These are phyloP conservation scores for Xanthoconium stramineum DNA, from an alignment of 768 basidiomycete species.

Conservation along the genomic window DNA sequence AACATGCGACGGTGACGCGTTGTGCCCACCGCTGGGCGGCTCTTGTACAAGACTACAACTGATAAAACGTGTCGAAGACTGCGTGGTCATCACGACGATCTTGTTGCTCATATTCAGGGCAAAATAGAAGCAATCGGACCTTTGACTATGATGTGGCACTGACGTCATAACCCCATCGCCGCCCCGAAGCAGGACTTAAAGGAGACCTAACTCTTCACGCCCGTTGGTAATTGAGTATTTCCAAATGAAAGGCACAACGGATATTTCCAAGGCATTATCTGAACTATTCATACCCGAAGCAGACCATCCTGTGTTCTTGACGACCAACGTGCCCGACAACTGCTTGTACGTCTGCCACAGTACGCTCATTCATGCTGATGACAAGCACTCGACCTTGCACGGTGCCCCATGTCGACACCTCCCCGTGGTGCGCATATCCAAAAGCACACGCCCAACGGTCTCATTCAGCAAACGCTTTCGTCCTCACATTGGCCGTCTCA, in stretches of 20 bases:
- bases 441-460: constrained; percentile 40
- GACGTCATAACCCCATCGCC: constrained; percentile 49
- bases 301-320: constrained; percentile 24
- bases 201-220: constrained; percentile 42
- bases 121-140: constrained; percentile 20
- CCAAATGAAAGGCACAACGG: constrained; percentile 42
- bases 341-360: constrained; percentile 17
- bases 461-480: constrained; percentile 39
- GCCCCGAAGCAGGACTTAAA: constrained; percentile 50
- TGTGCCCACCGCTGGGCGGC: background rate
- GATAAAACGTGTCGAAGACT: constrained; percentile 14
- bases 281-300: background rate
- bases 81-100: constrained; percentile 34
- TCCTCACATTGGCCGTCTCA: constrained; percentile 34
- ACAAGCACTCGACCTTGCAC: constrained; percentile 20
- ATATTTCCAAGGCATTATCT: constrained; percentile 47
- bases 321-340: constrained; percentile 23
- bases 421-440: constrained; percentile 30
- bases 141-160: constrained; percentile 38
- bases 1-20: constrained; percentile 10
- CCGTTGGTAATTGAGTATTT: constrained; percentile 38
- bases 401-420: constrained; percentile 4
- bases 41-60: background rate
- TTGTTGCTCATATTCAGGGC: constrained; percentile 36
- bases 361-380: constrained; percentile 22